Evolutionary conservation across 2,329 filamentous ascomycete species (phyloP).

Genomic region (Beauveria sp.): DNA sequence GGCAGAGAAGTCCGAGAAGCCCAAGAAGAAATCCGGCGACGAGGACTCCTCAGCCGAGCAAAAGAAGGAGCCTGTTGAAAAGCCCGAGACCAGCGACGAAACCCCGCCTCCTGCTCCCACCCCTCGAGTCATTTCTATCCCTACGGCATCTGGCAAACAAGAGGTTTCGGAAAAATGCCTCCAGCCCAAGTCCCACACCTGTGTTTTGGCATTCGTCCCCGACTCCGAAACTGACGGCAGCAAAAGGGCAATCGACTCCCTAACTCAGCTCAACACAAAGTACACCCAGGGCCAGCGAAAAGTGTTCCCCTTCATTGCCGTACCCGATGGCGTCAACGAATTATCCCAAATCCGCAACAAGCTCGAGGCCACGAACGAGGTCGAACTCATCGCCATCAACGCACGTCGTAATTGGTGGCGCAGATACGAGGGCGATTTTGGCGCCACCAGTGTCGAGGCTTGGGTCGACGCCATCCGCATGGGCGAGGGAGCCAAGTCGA

Average conservation of each 20-base stretch:
- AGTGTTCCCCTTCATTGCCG: conserved; percentile 75
- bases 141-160: conserved; percentile 54
- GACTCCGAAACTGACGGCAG: conserved; percentile 41
- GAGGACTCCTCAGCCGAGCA: conserved; percentile 18
- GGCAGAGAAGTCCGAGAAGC: conserved; percentile 34
- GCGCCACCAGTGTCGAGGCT: conserved; percentile 57
- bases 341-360: conserved; percentile 34
- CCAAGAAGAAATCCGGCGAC: conserved; percentile 31
- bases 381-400: conserved; percentile 77
- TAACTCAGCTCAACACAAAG: conserved; percentile 71
- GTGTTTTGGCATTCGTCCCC: conserved; percentile 69
- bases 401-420: conserved; percentile 82
- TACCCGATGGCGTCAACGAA: conserved; percentile 45
- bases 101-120: conserved; percentile 9
- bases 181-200: conserved; percentile 68
- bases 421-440: conserved; percentile 57
- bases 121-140: conserved; percentile 51
- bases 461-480: conserved; percentile 92
- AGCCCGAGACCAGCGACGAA: conserved; percentile 26
- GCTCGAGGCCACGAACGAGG: conserved; percentile 52
- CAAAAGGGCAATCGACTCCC: conserved; percentile 51
- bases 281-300: conserved; percentile 58
- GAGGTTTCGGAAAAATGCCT: conserved; percentile 67
- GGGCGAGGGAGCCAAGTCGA: conserved; percentile 76
- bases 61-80: conserved; percentile 18